Base-by-base conservation (phyloP, 805 yeast species). In the Ogataea populi-albae region DNA sequence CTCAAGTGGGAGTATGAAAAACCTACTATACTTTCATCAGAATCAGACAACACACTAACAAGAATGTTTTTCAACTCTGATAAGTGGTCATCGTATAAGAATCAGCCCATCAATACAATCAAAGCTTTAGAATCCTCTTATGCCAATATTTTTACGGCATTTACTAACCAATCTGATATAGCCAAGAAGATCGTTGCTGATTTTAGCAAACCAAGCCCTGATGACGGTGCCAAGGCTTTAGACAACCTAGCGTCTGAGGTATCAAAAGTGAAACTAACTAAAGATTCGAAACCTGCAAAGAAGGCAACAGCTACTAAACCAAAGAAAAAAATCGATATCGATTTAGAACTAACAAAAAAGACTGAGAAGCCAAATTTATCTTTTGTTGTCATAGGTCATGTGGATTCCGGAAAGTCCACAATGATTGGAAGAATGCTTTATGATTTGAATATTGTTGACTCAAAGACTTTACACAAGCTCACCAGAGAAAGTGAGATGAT, bases 361-460 rank as follows among this genome's bases (percentile, higher is more conserved):
- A 41, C 45, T 5, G 36, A 46, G 35, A 79, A 78, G 47, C 83
- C 85, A 2, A 72, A 67, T 36, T 61, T 79, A 32, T 74, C 83
- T n/a, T 82, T 82, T 49, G 88, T 84, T 22, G 87, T 85, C 4
- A 81, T 85, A 46, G 93, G 94, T 8, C 94, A 85, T 57, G 91
- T 85, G 5, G 94, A 85, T 58, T 86, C 91, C 0, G 94, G 94
- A 11, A 85, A 85, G 52, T 81, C 88, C 3, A 85, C 94, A 1
- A 65, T 85, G 33, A 75, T 84, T 75, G 94, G 94, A 5, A 61
- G 93, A 30, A 56, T 85, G 24, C 57, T 85, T 26, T 78, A 75
- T 41, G 91, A 84, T 49, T 57, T 74, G 18, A 82, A 83, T 6
- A 77, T 78, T 3, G 78, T 85, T 4, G 83, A 80, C 49, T 71